Percentiles rank a stretch among this genome's conserved stretches.
These are phyloP conservation scores for Gillenia trifoliata DNA, from an alignment of 306 rosid species.

Conservation along the genomic window DNA sequence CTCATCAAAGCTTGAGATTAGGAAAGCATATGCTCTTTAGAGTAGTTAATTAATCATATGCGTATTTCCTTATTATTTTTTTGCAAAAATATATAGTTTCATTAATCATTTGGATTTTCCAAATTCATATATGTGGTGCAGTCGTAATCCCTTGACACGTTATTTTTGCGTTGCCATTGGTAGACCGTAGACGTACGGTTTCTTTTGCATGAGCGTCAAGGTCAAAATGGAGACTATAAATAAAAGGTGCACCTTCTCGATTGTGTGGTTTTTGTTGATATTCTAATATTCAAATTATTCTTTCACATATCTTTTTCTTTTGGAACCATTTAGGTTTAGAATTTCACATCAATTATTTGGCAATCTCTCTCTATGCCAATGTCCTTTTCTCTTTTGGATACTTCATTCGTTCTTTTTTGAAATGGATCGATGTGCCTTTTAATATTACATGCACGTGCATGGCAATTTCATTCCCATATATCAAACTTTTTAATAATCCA, in stretches of 20 bases:
- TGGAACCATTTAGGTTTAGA: background rate
- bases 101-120: background rate
- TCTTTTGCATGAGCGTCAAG: background rate
- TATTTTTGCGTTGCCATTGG: background rate
- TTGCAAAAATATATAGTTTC: too few species aligned
- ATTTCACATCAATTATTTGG: background rate
- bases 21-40: background rate
- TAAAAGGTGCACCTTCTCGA: background rate
- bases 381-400: background rate
- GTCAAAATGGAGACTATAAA: background rate
- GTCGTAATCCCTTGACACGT: background rate
- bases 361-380: background rate
- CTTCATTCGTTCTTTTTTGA: background rate
- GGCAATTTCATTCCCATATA: too few species aligned
- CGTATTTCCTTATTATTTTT: too few species aligned
- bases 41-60: background rate
- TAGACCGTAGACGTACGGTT: background rate
- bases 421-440: constrained; percentile 3
- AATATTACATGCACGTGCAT: too few species aligned
- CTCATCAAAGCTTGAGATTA: background rate
- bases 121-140: background rate
- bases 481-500: background rate
- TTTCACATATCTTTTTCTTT: background rate
- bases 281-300: background rate
- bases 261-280: background rate